Evolutionary conservation across 139 green algal genomes (phyloP).

Genomic region (Edaphochlamys debaryana): DNA sequence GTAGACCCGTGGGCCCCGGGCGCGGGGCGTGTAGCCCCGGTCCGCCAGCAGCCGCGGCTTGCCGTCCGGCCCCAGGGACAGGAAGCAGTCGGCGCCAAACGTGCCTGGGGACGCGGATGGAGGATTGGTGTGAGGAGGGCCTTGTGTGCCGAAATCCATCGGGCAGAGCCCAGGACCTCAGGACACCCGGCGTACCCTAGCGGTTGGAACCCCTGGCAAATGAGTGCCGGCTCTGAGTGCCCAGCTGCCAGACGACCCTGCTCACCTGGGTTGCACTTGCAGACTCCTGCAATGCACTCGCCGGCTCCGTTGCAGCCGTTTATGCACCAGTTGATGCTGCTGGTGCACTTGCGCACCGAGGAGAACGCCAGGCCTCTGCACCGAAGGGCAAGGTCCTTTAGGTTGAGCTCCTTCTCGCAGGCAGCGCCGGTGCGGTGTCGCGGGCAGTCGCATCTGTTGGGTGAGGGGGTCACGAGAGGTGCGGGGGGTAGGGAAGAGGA

Average conservation of each 20-base stretch:
- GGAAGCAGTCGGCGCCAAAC: slow-evolving; percentile 46
- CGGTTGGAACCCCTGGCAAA: no score
- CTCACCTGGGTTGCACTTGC: slow-evolving; percentile 41
- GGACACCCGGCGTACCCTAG: no score
- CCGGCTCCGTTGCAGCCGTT: slow-evolving; percentile 39
- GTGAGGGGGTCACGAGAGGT: not conserved
- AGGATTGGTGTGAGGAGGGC: no score
- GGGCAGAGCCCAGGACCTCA: no score
- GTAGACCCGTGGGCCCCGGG: slow-evolving; percentile 34
- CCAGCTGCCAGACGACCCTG: no score
- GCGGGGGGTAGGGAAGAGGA: not conserved
- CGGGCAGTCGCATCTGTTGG: slow-evolving; percentile 20
- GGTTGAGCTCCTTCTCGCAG: slow-evolving; percentile 1
- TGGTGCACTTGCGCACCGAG: no score
- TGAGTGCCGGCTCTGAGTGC: no score
- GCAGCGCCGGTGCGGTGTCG: not conserved
- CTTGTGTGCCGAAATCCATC: no score
- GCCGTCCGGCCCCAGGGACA: slow-evolving; percentile 32
- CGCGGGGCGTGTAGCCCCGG: slow-evolving; percentile 28
- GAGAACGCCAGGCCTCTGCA: no score
- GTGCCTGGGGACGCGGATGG: slow-evolving; percentile 10
- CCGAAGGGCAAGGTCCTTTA: no score
- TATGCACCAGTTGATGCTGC: slow-evolving; percentile 13
- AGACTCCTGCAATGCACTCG: slow-evolving; percentile 35
- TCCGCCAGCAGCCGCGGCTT: slow-evolving; percentile 42